Conservation (phyloP, 768 basidiomycete species). For the Russula earlei region DNA sequence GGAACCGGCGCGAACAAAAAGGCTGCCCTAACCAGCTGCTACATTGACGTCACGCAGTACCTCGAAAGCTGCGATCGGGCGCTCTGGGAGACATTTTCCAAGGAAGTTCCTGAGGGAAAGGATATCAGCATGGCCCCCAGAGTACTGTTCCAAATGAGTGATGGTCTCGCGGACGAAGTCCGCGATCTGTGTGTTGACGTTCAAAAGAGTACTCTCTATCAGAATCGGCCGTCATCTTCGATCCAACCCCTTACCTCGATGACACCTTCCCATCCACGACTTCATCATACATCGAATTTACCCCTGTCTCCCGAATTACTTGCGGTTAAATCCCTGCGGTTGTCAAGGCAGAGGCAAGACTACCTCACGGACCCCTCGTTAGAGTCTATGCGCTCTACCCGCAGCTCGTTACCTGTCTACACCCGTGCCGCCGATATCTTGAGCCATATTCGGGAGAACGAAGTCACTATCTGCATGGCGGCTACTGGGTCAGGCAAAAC, state of each 20-base stretch:
- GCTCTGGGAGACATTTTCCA: slow-evolving; percentile 66
- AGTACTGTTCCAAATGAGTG: slow-evolving; percentile 56
- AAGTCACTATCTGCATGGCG: slow-evolving; percentile 85
- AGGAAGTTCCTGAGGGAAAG: slow-evolving; percentile 52
- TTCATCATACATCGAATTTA: slow-evolving; percentile 21
- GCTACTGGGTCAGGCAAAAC: slow-evolving; percentile 91
- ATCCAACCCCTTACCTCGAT: not conserved
- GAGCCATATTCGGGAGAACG: slow-evolving; percentile 58
- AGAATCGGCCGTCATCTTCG: slow-evolving; percentile 40
- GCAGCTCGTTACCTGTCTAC: slow-evolving; percentile 67
- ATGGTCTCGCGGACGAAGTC: slow-evolving; percentile 57
- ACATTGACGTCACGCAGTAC: slow-evolving; percentile 81
- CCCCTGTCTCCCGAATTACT: slow-evolving; percentile 25
- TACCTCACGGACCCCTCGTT: slow-evolving; percentile 55
- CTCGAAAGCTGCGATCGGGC: slow-evolving; percentile 74
- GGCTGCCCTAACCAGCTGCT: slow-evolving; percentile 57
- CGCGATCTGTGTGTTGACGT: slow-evolving; percentile 62
- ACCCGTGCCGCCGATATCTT: slow-evolving; percentile 58
- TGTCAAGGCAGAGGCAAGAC: slow-evolving; percentile 42
- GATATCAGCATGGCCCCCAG: slow-evolving; percentile 65
- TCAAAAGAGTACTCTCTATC: slow-evolving; percentile 52
- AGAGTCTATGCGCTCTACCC: slow-evolving; percentile 56
- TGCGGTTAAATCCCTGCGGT: slow-evolving; percentile 46
- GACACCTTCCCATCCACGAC: slow-evolving; percentile 11
- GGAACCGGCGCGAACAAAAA: slow-evolving; percentile 67